Conservation (phyloP, 2,329 filamentous ascomycete species). For the Colletotrichum navitas region DNA sequence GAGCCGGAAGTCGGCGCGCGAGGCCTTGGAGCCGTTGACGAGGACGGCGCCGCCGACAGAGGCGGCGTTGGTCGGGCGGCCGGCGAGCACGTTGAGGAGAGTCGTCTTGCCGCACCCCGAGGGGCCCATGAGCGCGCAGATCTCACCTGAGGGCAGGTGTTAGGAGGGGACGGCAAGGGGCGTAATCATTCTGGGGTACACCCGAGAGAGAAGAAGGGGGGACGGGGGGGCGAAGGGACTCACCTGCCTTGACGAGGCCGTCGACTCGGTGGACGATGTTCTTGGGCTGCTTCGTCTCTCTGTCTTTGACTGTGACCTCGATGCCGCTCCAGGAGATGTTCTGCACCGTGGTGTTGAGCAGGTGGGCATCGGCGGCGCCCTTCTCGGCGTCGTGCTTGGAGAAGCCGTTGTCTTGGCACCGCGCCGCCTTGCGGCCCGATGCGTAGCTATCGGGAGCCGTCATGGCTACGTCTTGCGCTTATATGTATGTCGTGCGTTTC, state of each 20-base stretch:
- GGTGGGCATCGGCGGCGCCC: constrained; percentile 58
- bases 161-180: not conserved
- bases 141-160: constrained; percentile 63
- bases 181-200: not conserved
- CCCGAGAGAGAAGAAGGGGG: not conserved
- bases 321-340: constrained; percentile 76
- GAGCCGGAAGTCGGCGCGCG: constrained; percentile 68
- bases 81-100: constrained; percentile 82
- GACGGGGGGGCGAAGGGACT: not conserved
- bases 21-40: constrained; percentile 72
- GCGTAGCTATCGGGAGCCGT: not conserved
- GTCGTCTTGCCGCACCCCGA: constrained; percentile 84
- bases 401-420: constrained; percentile 10
- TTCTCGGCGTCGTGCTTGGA: constrained; percentile 45
- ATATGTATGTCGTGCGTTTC: not conserved
- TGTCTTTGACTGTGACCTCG: constrained; percentile 79
- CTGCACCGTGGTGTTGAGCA: constrained; percentile 73
- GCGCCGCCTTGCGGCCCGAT: not conserved
- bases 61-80: constrained; percentile 66
- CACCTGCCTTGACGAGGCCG: constrained; percentile 74
- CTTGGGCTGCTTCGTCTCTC: constrained; percentile 72
- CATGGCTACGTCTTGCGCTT: not conserved
- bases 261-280: constrained; percentile 73
- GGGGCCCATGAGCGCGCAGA: constrained; percentile 87
- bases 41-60: constrained; percentile 65